Evolutionary conservation across 2,329 filamentous ascomycete genomes (phyloP).

Genomic region (Dendrostoma leiphaemia): DNA sequence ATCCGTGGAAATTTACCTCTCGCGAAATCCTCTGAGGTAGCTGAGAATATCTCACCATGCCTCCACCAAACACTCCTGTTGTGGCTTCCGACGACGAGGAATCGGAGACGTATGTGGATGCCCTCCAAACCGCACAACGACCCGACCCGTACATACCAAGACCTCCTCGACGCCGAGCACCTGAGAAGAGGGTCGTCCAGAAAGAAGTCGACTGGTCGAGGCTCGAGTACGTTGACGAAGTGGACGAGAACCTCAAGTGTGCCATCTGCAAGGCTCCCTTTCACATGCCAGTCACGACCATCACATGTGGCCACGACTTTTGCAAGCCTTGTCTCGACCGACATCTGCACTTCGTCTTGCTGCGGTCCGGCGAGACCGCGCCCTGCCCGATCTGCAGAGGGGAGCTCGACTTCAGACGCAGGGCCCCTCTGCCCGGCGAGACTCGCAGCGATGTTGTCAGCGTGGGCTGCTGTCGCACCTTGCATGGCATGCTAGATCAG

Average conservation of each 20-base stretch:
- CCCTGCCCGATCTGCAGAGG: slow-evolving; percentile 60
- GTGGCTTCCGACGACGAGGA: background rate
- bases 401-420: slow-evolving; percentile 25
- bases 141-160: too few species aligned
- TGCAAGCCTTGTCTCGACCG: slow-evolving; percentile 54
- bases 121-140: too few species aligned
- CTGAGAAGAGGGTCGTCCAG: background rate
- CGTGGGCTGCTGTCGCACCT: slow-evolving; percentile 39
- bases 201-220: slow-evolving; percentile 27
- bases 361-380: slow-evolving; percentile 37
- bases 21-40: too few species aligned
- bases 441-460: background rate
- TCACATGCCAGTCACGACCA: slow-evolving; percentile 57
- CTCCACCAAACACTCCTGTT: background rate
- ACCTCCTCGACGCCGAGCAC: background rate
- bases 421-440: slow-evolving; percentile 32
- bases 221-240: slow-evolving; percentile 30
- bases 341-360: slow-evolving; percentile 24
- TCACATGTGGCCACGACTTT: slow-evolving; percentile 62
- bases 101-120: too few species aligned
- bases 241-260: slow-evolving; percentile 35
- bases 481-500: slow-evolving; percentile 60
- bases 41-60: background rate
- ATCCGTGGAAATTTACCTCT: too few species aligned
- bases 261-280: slow-evolving; percentile 57